phyloP scores from a whole-genome alignment of 495 filamentous ascomycete genomes.

The Penicillium longicatenatum region DNA sequence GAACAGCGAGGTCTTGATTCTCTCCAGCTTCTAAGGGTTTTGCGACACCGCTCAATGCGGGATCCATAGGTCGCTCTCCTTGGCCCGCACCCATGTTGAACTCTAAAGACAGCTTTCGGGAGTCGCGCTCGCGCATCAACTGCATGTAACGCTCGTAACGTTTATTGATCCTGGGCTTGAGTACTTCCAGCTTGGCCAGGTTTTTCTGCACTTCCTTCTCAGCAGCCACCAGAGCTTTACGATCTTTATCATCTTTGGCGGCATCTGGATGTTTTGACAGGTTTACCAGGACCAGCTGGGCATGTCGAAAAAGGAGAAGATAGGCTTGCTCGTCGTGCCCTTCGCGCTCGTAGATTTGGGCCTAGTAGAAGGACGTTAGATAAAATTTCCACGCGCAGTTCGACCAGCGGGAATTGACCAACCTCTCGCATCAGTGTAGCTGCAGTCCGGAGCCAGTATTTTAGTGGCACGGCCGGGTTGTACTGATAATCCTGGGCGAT shows the following conservation, averaged over 20 bases:
- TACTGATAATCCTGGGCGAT: conserved; percentile 78
- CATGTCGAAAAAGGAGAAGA: conserved; percentile 80
- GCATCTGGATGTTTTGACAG: conserved; percentile 62
- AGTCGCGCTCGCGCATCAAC: conserved; percentile 52
- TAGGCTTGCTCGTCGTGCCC: conserved; percentile 86
- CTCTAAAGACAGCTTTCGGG: conserved; percentile 30
- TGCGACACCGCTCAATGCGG: conserved; percentile 41
- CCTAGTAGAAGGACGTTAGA: conserved; percentile 44
- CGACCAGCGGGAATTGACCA: conserved; percentile 9
- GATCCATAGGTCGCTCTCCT: conserved; percentile 32
- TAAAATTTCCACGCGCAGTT: not conserved
- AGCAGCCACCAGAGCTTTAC: conserved; percentile 48
- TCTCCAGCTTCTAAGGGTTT: conserved; percentile 67
- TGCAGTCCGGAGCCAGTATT: conserved; percentile 81
- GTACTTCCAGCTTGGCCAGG: conserved; percentile 59
- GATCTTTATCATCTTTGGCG: conserved; percentile 46
- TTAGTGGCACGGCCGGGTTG: conserved; percentile 69
- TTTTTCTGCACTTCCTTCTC: conserved; percentile 55
- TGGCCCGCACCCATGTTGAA: conserved; percentile 16
- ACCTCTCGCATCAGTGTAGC: conserved; percentile 80
- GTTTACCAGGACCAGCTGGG: conserved; percentile 64
- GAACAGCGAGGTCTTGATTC: conserved; percentile 75
- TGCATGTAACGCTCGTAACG: conserved; percentile 62
- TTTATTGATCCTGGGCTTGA: conserved; percentile 69
- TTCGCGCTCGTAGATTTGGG: conserved; percentile 79